A percentile compares a stretch with the other conserved stretches of the same genome.
These are phyloP conservation scores for Paraphoma sp. DNA, from an alignment of 2,329 filamentous ascomycete species.

Conservation along the genomic window DNA sequence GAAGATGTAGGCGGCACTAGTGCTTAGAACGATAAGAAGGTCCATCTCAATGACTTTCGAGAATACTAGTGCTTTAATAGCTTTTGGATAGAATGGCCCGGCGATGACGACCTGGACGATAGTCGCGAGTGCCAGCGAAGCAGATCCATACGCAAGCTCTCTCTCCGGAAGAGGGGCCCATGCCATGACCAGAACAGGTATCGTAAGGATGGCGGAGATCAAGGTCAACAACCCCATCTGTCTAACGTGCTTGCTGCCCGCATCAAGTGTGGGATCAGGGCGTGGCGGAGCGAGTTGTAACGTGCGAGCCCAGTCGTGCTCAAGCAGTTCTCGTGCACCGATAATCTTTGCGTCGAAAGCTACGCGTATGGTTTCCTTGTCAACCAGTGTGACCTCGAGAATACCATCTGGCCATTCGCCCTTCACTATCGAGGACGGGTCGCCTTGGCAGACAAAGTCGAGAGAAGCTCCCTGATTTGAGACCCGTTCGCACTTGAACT, in stretches of 20 bases:
- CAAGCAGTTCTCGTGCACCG: conserved; percentile 57
- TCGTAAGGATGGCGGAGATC: conserved; percentile 46
- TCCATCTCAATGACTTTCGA: conserved; percentile 72
- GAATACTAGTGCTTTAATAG: conserved; percentile 67
- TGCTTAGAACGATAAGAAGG: conserved; percentile 71
- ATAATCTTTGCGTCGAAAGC: conserved; percentile 56
- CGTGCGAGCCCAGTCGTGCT: conserved; percentile 36
- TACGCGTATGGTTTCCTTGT: conserved; percentile 45
- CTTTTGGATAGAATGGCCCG: conserved; percentile 71
- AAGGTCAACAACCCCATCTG: conserved; percentile 53
- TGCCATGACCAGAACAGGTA: conserved; percentile 65
- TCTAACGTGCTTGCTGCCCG: conserved; percentile 62
- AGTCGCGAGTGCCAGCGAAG: conserved; percentile 69
- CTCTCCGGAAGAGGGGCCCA: conserved; percentile 68
- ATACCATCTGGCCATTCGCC: conserved; percentile 33
- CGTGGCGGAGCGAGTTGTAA: conserved; percentile 55
- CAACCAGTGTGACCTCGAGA: conserved; percentile 17
- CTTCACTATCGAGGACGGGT: conserved; percentile 14
- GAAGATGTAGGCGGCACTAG: conserved; percentile 69
- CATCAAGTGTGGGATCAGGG: conserved; percentile 55
- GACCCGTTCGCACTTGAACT: conserved; percentile 63
- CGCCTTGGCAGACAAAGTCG: conserved; percentile 22
- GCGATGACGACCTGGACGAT: conserved; percentile 69
- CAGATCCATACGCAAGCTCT: conserved; percentile 57
- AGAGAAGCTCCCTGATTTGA: conserved; percentile 31